phyloP scores from a whole-genome alignment of 306 rosid genomes.

The Sesbania bispinosa region DNA sequence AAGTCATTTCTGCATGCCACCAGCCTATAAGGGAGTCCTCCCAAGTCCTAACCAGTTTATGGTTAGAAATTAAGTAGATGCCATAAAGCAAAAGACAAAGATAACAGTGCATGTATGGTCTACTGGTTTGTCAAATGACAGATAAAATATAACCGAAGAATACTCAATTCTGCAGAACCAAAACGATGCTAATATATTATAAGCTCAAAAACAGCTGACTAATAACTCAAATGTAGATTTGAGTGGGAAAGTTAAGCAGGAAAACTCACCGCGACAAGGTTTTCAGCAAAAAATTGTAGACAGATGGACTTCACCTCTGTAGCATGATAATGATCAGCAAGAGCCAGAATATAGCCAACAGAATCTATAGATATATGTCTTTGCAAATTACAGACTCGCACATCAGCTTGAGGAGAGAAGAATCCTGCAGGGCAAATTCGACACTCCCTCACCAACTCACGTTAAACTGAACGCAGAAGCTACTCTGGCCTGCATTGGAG shows the following conservation, averaged over 20 bases:
- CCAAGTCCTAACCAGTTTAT: neutral
- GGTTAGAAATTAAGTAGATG: neutral
- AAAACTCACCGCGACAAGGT: conserved; percentile 81
- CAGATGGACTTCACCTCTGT: conserved; percentile 82
- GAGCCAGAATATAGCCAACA: conserved; percentile 82
- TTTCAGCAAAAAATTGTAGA: conserved; percentile 88
- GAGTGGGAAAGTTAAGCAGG: conserved; percentile 7
- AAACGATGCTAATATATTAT: neutral
- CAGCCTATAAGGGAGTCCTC: neutral
- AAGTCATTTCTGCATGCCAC: neutral
- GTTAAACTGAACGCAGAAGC: too few species aligned
- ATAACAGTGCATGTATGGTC: neutral
- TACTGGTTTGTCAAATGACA: neutral
- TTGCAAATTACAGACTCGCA: conserved; percentile 96
- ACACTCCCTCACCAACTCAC: too few species aligned
- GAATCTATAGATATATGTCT: conserved; percentile 84
- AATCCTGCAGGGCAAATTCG: too few species aligned
- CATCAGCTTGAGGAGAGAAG: conserved; percentile 81
- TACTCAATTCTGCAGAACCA: conserved; percentile 11
- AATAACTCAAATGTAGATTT: neutral
- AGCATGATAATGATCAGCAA: conserved; percentile 84
- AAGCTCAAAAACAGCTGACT: neutral
- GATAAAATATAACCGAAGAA: conserved; percentile 11
- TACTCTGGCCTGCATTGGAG: too few species aligned
- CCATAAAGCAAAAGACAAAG: neutral